Conservation (phyloP, 1,284 basidiomycete genomes). For the Gymnopus androsaceus region DNA sequence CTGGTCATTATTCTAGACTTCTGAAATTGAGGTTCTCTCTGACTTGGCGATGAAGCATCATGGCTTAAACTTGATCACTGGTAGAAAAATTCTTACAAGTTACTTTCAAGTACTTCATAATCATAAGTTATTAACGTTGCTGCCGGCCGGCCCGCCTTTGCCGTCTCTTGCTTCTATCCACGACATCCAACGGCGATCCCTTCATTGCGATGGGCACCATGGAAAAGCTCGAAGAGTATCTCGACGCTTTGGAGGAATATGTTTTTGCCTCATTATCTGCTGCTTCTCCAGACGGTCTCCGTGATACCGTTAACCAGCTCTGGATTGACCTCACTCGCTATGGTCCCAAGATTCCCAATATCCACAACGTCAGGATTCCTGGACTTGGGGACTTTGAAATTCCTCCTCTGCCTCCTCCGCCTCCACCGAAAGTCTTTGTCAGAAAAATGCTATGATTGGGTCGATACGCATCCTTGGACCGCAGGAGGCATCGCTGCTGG, state of each 20-base stretch:
- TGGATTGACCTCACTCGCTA: slow-evolving; percentile 80
- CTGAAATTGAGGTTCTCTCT: too few species aligned
- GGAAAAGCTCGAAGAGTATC: slow-evolving; percentile 71
- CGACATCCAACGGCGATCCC: too few species aligned
- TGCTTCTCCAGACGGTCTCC: slow-evolving; percentile 59
- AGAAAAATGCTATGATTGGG: slow-evolving; percentile 52
- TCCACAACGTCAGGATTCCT: slow-evolving; percentile 64
- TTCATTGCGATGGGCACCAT: slow-evolving; percentile 25
- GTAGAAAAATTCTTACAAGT: too few species aligned
- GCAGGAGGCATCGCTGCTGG: slow-evolving; percentile 53
- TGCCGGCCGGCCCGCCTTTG: too few species aligned
- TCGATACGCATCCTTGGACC: slow-evolving; percentile 59
- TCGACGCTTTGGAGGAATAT: slow-evolving; percentile 66
- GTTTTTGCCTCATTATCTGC: slow-evolving; percentile 59
- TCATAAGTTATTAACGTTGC: too few species aligned
- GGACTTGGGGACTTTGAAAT: slow-evolving; percentile 71
- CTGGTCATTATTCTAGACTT: too few species aligned
- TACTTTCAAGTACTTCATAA: too few species aligned
- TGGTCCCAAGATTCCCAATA: slow-evolving; percentile 66
- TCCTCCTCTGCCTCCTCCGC: slow-evolving; percentile 65
- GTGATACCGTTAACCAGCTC: slow-evolving; percentile 65
- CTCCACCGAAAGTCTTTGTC: slow-evolving; percentile 49
- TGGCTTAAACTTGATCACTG: too few species aligned
- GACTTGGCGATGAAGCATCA: too few species aligned
- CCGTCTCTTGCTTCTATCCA: too few species aligned